A percentile compares a stretch with the other conserved stretches of the same genome.
Conservation (phyloP, 495 filamentous ascomycete species). For the Aspergillus haitiensis region DNA sequence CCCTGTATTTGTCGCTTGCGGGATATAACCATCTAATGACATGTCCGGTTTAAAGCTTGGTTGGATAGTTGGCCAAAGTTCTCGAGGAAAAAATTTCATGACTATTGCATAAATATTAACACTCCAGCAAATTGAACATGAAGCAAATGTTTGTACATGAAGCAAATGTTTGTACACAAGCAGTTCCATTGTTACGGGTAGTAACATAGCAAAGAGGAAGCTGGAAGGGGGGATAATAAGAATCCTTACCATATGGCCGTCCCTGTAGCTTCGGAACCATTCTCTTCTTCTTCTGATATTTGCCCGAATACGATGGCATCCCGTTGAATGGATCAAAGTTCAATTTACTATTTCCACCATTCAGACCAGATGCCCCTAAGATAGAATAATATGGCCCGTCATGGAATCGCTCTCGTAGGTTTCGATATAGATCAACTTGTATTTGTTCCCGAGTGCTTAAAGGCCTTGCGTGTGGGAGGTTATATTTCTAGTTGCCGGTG, state of each 20-base stretch:
- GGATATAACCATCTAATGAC: slow-evolving; percentile 34
- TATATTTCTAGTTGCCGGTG: slow-evolving; percentile 36
- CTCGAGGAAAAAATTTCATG: slow-evolving; percentile 57
- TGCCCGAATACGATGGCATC: slow-evolving; percentile 58
- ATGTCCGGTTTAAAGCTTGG: slow-evolving; percentile 44
- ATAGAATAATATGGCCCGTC: slow-evolving; percentile 60
- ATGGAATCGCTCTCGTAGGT: slow-evolving; percentile 52
- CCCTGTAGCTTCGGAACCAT: slow-evolving; percentile 51
- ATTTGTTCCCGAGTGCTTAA: slow-evolving; percentile 36
- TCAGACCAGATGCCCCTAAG: slow-evolving; percentile 47
- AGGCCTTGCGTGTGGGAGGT: slow-evolving; percentile 35
- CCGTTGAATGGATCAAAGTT: slow-evolving; percentile 60
- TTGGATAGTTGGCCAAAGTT: slow-evolving; percentile 54
- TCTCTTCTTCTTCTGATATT: slow-evolving; percentile 55
- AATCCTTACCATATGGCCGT: slow-evolving; percentile 49
- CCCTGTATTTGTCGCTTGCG: slow-evolving; percentile 23
- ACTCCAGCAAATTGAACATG: neutral
- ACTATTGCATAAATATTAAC: slow-evolving; percentile 32
- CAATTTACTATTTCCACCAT: slow-evolving; percentile 32
- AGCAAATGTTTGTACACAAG: neutral
- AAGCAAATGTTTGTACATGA: neutral
- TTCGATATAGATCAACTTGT: slow-evolving; percentile 48
- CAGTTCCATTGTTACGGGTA: too few relatives aligned
- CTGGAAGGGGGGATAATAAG: neutral
- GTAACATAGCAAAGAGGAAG: neutral